Base-by-base conservation (phyloP, 2,329 filamentous ascomycete genomes). In the Intubia oerlemansii region DNA sequence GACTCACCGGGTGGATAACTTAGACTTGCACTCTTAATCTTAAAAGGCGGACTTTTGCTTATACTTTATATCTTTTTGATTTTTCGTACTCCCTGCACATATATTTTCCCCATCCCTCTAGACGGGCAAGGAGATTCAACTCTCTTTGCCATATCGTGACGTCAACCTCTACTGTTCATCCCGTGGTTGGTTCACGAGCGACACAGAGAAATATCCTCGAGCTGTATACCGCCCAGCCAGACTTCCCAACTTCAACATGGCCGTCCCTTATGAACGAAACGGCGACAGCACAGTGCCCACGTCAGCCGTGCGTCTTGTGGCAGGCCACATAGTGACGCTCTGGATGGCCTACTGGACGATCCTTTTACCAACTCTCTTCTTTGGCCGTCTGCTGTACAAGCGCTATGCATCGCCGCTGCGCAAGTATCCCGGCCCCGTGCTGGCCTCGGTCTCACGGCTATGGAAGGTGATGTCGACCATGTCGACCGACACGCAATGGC, bases 391-490 rank as follows among this genome's bases (percentile, higher is more conserved):
- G 4, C 27, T 46, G 10, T 43, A 44, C 36, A 43, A 42, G 17
- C 42, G 44, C 24, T 50, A 49, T 32, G 39, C 41, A 20, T 49
- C 47, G 5, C 48, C 48, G 2, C 41, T 50, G 10, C 43, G 46
- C n/a, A 41, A 40, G 18, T 50, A 45, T 29, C 48, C 47, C 0
- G 49, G 48, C 5, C 49, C 47, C 3, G 39, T 41, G 32, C 38
- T 49, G 8, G 48, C 47, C 10, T 49, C 47, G 1, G 31, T 44
- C 18, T 42, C 42, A 1, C 50, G 53, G 2, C 43, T 57, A 5
- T 57, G 53, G 53, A 57, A 55, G 32, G 37, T 55, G 17, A 17
- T 40, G 16, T 56, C 51, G 2, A 50, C 48, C 4, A 43, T 45
- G 2, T 43, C 44, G 0, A 49, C 50, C n/a, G 44, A 39, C 24